Conservation (phyloP, 176 grass and related monocot species). For the Hordeum marinum region DNA sequence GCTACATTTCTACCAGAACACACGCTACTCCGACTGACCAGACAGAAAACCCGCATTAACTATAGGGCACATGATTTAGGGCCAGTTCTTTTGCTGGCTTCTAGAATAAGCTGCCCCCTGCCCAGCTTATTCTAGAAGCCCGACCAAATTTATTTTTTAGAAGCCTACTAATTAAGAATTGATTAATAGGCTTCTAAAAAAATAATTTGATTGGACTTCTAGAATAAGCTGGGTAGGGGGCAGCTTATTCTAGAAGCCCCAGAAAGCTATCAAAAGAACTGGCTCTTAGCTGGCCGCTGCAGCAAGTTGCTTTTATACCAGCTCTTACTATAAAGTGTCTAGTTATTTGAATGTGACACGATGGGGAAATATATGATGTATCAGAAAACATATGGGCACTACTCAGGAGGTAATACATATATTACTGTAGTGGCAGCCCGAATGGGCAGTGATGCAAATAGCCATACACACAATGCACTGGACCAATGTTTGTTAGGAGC, state of each 20-base stretch:
- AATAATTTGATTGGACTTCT: too few relatives aligned
- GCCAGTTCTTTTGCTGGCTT: too few relatives aligned
- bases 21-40: not conserved
- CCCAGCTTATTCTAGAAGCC: too few relatives aligned
- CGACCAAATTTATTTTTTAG: too few relatives aligned
- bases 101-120: too few relatives aligned
- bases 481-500: not conserved
- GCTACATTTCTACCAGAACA: conserved; percentile 1
- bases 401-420: conserved; percentile 5
- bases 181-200: too few relatives aligned
- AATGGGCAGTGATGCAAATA: conserved; percentile 1
- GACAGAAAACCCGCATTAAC: not conserved
- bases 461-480: not conserved
- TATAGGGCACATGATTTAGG: not conserved
- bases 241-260: too few relatives aligned
- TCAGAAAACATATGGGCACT: not conserved
- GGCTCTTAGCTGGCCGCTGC: not conserved
- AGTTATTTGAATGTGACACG: not conserved
- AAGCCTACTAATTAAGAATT: too few relatives aligned
- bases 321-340: not conserved
- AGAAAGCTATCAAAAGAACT: too few relatives aligned
- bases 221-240: too few relatives aligned
- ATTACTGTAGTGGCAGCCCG: not conserved
- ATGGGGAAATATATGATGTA: conserved; percentile 1
- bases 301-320: conserved; percentile 15